Conservation (phyloP, 169 alveolate genomes). For the Plasmodium gaboni region DNA sequence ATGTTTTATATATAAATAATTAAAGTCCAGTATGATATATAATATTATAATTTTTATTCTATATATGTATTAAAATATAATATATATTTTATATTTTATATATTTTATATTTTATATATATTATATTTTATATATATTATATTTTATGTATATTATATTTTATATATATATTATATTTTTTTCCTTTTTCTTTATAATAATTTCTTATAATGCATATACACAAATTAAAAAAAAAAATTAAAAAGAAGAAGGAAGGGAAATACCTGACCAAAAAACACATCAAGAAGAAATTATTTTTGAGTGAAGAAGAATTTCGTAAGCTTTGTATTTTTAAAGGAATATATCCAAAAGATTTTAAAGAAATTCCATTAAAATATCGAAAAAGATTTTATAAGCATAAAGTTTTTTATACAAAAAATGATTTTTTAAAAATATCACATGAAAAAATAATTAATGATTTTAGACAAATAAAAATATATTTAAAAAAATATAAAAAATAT, state of each 20-base stretch:
- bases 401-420: slow-evolving; percentile 86
- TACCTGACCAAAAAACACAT: slow-evolving; percentile 94
- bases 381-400: slow-evolving; percentile 87
- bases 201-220: slow-evolving; percentile 35
- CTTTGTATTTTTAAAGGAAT: slow-evolving; percentile 99
- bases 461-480: slow-evolving; percentile 91
- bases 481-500: slow-evolving; percentile 92
- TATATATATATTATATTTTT: neutral
- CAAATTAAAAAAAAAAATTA: slow-evolving; percentile 87
- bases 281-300: slow-evolving; percentile 91
- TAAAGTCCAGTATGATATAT: too few relatives aligned
- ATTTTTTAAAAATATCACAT: slow-evolving; percentile 96
- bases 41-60: too few relatives aligned
- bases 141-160: slow-evolving; percentile 1
- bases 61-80: too few relatives aligned
- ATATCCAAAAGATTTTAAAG: slow-evolving; percentile 98
- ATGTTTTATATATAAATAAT: too few relatives aligned
- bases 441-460: slow-evolving; percentile 91
- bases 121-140: neutral
- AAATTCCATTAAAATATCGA: slow-evolving; percentile 89
- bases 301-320: slow-evolving; percentile 95
- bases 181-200: neutral
- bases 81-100: too few relatives aligned
- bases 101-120: too few relatives aligned
- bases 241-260: slow-evolving; percentile 93